Evolutionary conservation across 768 basidiomycete species (phyloP).

Genomic region (Mycena metata): DNA sequence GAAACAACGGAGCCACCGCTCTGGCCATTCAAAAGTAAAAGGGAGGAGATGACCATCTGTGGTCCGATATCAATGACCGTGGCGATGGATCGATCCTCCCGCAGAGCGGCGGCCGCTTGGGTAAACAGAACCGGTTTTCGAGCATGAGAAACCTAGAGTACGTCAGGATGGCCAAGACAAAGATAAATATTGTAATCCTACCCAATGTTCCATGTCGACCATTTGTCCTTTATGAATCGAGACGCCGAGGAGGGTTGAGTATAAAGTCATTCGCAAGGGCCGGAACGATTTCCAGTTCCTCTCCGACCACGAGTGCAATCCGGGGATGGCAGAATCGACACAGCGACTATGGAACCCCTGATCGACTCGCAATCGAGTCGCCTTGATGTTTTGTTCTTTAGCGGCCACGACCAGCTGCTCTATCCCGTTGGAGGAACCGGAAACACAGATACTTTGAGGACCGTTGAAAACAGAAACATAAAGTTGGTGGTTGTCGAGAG

Average conservation of each 20-base stretch:
- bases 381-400: conserved; percentile 28
- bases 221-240: conserved; percentile 11
- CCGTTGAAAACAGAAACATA: conserved; percentile 34
- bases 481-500: not conserved
- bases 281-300: not conserved
- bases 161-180: not conserved
- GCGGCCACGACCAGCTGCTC: conserved; percentile 13
- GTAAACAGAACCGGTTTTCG: conserved; percentile 31
- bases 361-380: conserved; percentile 24
- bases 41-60: conserved; percentile 25
- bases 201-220: conserved; percentile 24
- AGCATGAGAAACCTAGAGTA: conserved; percentile 24
- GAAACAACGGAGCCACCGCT: conserved; percentile 6
- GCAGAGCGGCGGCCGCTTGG: conserved; percentile 14
- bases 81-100: not conserved
- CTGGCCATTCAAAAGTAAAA: conserved; percentile 26
- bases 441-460: conserved; percentile 25
- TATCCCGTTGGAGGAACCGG: conserved; percentile 19
- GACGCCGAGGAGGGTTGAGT: conserved; percentile 24
- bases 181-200: not conserved
- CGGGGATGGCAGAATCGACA: conserved; percentile 22
- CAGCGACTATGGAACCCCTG: conserved; percentile 33
- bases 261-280: conserved; percentile 21
- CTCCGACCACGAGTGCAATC: conserved; percentile 21
- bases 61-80: conserved; percentile 30